A percentile compares a stretch with the other conserved stretches of the same genome.
Evolutionary conservation across 306 rosid species (phyloP).

Genomic region (Parietaria judaica): DNA sequence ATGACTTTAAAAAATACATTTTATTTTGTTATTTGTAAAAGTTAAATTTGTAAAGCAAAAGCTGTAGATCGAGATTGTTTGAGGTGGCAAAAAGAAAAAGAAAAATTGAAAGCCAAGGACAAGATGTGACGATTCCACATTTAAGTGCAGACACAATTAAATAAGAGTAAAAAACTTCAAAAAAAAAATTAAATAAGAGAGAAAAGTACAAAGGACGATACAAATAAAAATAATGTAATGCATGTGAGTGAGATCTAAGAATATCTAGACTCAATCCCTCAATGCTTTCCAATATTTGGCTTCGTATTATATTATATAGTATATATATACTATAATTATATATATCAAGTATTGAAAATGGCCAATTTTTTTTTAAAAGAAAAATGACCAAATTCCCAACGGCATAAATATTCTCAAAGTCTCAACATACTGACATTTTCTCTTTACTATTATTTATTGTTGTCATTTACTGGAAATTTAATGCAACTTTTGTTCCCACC

Average conservation of each 20-base stretch:
- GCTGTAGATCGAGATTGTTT: not conserved
- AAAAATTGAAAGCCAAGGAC: not conserved
- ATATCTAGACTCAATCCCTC: constrained; percentile 5
- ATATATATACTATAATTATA: not conserved
- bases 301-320: not conserved
- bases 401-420: not conserved
- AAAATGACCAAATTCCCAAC: not conserved
- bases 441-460: not conserved
- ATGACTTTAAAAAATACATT: not conserved
- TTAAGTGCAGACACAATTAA: too few relatives aligned
- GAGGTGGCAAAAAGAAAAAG: too few relatives aligned
- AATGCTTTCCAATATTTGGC: constrained; percentile 2
- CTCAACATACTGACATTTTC: not conserved
- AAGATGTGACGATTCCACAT: not conserved
- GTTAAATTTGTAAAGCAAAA: not conserved
- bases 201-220: not conserved
- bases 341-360: not conserved
- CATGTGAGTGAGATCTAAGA: constrained; percentile 7
- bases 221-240: not conserved
- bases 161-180: too few relatives aligned
- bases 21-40: not conserved
- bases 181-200: not conserved
- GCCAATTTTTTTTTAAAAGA: too few relatives aligned
- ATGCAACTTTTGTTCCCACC: too few relatives aligned
- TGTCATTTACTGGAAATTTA: too few relatives aligned